Percentiles rank a stretch among this genome's conserved stretches.
Evolutionary conservation across 1,139 yeast species (phyloP).

Genomic region (Kodamaea sp.): DNA sequence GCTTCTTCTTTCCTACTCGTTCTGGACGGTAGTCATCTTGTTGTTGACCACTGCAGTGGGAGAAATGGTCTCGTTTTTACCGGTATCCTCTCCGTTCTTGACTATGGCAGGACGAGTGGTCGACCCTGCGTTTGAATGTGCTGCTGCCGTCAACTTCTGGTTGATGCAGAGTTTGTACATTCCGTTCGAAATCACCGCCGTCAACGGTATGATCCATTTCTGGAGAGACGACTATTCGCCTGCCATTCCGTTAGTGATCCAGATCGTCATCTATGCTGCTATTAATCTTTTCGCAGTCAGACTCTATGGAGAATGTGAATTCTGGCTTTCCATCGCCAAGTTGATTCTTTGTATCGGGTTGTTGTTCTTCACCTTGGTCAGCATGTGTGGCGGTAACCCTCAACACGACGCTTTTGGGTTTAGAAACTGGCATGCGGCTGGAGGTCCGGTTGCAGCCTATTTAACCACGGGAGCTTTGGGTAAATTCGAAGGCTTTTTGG

Average conservation of each 20-base stretch:
- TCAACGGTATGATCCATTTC: slow-evolving; percentile 72
- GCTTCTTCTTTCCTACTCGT: slow-evolving; percentile 39
- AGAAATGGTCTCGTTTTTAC: slow-evolving; percentile 81
- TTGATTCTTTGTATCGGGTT: slow-evolving; percentile 71
- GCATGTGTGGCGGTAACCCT: slow-evolving; percentile 88
- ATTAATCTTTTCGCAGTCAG: slow-evolving; percentile 74
- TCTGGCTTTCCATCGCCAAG: slow-evolving; percentile 77
- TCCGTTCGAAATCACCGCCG: slow-evolving; percentile 82
- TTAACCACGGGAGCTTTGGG: slow-evolving; percentile 60
- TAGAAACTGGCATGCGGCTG: slow-evolving; percentile 56
- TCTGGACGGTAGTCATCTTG: slow-evolving; percentile 55
- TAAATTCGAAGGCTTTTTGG: slow-evolving; percentile 68
- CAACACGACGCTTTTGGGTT: slow-evolving; percentile 65
- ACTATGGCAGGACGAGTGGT: slow-evolving; percentile 57
- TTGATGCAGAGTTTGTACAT: slow-evolving; percentile 72
- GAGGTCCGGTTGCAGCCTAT: slow-evolving; percentile 55
- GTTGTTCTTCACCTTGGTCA: slow-evolving; percentile 68
- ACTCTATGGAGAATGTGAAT: slow-evolving; percentile 76
- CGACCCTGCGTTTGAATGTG: slow-evolving; percentile 72
- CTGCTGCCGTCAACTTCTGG: slow-evolving; percentile 82
- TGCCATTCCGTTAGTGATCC: slow-evolving; percentile 64
- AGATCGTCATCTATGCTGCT: slow-evolving; percentile 58
- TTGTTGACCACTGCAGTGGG: slow-evolving; percentile 71
- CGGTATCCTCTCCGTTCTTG: slow-evolving; percentile 65
- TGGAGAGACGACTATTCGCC: slow-evolving; percentile 78